Evolutionary conservation across 1,284 basidiomycete genomes (phyloP), one percentile per base, ranked within the genome.

Genomic region (Microbotryum violaceum): DNA sequence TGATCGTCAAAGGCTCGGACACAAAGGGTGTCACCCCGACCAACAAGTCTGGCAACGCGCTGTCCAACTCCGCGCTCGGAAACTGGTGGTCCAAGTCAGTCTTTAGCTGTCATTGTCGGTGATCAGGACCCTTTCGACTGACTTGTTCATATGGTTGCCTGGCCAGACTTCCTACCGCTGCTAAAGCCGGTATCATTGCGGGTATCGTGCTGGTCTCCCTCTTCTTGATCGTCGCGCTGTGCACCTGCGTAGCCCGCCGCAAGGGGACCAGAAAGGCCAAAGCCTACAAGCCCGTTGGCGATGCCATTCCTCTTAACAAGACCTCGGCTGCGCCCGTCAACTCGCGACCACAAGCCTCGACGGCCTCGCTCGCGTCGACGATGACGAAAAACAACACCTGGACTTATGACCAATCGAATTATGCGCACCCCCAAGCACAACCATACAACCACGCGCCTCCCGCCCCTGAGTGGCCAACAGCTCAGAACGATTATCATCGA

Each of bases 61-160:
- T 54, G 0, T 58, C 54, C 21, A 53, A 64, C 27, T 56, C 53
- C 0, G 64, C 59, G 10, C 62, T 61, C 20, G 64, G 62, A 20
- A 62, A 58, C 47, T 68, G 67, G 67, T 68, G 67, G 67, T n/a
- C 46, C 2, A 60, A 57, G 44, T 46, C 20, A n/a, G 27, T 23
- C 18, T 18, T 33, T 25, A 18, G 8, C 23, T n/a, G 6, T 14
- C 21, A 20, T 5, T 6, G 9, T 20, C 21, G 6, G 21, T 25
- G 12, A 20, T 44, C 5, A 47, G 21, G 23, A 47, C 27, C 7
- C 18, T 20, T 3, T 8, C 20, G 9, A 23, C 29, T 50, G 3
- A 29, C 56, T 10, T 27, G 31, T 14, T 14, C 16, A 4, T 23
- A 44, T 25, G 10, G 1, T n/a, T 50, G 4, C 18, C 46, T 58